Conservation (phyloP, 768 basidiomycete species). For the Gautieria morchelliformis region DNA sequence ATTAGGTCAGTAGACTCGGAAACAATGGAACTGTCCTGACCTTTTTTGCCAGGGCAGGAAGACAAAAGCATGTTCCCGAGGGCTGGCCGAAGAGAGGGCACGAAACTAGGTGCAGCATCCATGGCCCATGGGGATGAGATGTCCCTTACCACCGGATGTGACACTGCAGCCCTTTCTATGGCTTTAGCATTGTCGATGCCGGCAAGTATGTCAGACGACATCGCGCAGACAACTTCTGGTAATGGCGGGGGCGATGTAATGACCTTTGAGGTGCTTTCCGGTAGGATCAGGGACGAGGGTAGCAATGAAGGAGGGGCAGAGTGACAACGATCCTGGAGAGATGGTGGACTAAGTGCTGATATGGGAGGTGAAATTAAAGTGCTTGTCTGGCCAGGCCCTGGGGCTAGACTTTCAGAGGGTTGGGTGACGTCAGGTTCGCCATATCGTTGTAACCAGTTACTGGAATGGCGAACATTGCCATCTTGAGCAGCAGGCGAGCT, state of each 20-base stretch:
- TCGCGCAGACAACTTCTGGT: not conserved
- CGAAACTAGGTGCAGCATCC: not conserved
- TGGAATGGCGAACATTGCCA: not conserved
- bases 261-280: not conserved
- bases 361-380: not conserved
- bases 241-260: not conserved
- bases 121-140: not conserved
- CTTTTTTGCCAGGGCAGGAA: constrained; percentile 94
- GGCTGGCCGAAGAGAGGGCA: constrained; percentile 11
- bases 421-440: not conserved
- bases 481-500: not conserved
- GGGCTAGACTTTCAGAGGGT: not conserved
- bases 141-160: not conserved
- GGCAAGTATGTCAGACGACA: constrained; percentile 4
- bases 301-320: constrained; percentile 1
- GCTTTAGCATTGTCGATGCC: not conserved
- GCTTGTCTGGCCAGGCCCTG: not conserved
- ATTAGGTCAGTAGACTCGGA: constrained; percentile 14
- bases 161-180: not conserved
- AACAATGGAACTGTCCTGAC: constrained; percentile 23
- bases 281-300: not conserved
- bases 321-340: not conserved
- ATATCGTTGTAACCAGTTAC: not conserved
- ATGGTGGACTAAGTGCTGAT: not conserved
- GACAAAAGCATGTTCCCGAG: constrained; percentile 86